phyloP scores from a whole-genome alignment of 2,329 filamentous ascomycete species.

The Lachnellula cervina region DNA sequence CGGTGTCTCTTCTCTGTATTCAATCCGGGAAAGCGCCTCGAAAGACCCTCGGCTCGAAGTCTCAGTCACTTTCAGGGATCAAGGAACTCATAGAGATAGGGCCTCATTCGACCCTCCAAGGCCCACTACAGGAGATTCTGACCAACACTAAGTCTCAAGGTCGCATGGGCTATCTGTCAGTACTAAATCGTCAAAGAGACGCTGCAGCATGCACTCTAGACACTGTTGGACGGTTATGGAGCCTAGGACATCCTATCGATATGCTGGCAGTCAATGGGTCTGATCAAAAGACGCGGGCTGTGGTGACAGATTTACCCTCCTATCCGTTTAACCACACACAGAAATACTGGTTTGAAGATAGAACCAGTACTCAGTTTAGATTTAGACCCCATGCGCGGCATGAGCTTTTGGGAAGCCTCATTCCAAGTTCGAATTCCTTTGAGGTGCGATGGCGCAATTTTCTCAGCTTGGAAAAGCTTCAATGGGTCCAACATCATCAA shows the following conservation, averaged over 20 bases:
- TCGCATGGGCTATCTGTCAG: too few species aligned
- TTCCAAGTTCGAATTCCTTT: background rate
- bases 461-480: background rate
- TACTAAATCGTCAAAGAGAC: too few species aligned
- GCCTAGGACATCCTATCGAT: too few species aligned
- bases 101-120: conserved; percentile 31
- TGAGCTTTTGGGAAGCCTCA: background rate
- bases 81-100: conserved; percentile 27
- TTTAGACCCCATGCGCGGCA: background rate
- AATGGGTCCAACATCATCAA: background rate
- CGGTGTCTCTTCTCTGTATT: conserved; percentile 25
- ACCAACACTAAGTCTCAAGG: background rate
- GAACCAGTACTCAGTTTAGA: background rate
- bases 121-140: conserved; percentile 28
- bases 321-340: background rate
- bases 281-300: too few species aligned
- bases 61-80: conserved; percentile 1
- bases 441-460: background rate
- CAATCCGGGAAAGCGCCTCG: background rate
- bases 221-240: too few species aligned
- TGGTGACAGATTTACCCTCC: background rate
- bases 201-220: too few species aligned
- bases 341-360: background rate
- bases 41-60: background rate
- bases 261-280: too few species aligned